Conservation (phyloP, 768 basidiomycete genomes). For the Clitopilus hobsonii region DNA sequence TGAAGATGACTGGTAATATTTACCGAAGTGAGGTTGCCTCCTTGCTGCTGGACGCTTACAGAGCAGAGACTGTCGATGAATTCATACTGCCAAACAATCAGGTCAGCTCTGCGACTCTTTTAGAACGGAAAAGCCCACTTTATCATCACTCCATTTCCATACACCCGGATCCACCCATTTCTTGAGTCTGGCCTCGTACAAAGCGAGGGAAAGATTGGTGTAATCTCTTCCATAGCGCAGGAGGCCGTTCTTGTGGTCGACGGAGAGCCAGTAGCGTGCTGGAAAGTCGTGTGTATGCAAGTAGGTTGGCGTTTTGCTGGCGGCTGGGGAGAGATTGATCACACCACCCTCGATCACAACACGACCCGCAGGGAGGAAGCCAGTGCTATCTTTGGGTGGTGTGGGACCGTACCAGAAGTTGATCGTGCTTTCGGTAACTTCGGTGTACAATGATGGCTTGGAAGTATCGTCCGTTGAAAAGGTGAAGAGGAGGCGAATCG, state of each 20-base stretch:
- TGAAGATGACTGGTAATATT: no score
- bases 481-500: not conserved
- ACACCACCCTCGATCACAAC: not conserved
- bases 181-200: slow-evolving; percentile 6
- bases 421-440: not conserved
- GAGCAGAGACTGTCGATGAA: slow-evolving; percentile 9
- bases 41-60: not conserved
- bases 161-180: not conserved
- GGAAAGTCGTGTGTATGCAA: not conserved
- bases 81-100: slow-evolving; percentile 1
- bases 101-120: not conserved
- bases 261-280: slow-evolving; percentile 7
- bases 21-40: no score
- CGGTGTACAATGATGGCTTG: not conserved
- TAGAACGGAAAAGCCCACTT: not conserved
- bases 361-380: not conserved
- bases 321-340: not conserved
- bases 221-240: slow-evolving; percentile 9
- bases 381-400: not conserved
- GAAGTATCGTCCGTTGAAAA: not conserved
- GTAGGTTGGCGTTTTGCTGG: not conserved
- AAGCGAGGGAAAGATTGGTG: slow-evolving; percentile 5
- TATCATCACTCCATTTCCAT: not conserved
- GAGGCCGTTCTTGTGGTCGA: slow-evolving; percentile 11
- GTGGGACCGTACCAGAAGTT: not conserved